Conservation (phyloP, 257 asterid genomes). For the Solanum pennellii region DNA sequence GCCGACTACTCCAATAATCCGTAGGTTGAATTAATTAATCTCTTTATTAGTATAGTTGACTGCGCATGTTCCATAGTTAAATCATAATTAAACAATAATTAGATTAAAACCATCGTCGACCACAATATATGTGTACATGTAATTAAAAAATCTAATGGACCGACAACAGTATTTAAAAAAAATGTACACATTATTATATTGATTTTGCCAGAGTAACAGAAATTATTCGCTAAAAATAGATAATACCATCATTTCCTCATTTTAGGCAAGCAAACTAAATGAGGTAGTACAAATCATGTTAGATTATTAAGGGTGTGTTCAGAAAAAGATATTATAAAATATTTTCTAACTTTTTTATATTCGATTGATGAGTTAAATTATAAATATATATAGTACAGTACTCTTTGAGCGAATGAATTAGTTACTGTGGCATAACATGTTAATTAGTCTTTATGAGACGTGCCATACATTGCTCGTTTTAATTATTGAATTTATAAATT, state of each 20-base stretch:
- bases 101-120: not conserved
- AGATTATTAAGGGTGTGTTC: not conserved
- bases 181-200: not conserved
- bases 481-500: not conserved
- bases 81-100: not conserved
- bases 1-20: not conserved
- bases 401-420: not conserved
- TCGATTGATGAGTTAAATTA: not conserved
- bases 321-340: not conserved
- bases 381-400: not conserved
- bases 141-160: not conserved
- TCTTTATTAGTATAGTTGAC: not conserved
- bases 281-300: not conserved
- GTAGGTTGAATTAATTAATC: not conserved
- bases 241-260: not conserved
- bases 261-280: not conserved
- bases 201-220: not conserved
- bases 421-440: not conserved
- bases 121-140: not conserved
- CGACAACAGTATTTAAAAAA: not conserved
- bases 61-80: not conserved
- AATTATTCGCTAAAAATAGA: not conserved
- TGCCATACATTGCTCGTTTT: not conserved
- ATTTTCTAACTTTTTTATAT: not conserved
- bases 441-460: not conserved